Percentiles rank a stretch among this genome's conserved stretches.
These are phyloP conservation scores for Epichloe hybrida DNA, from an alignment of 2,329 filamentous ascomycete species.

Conservation along the genomic window DNA sequence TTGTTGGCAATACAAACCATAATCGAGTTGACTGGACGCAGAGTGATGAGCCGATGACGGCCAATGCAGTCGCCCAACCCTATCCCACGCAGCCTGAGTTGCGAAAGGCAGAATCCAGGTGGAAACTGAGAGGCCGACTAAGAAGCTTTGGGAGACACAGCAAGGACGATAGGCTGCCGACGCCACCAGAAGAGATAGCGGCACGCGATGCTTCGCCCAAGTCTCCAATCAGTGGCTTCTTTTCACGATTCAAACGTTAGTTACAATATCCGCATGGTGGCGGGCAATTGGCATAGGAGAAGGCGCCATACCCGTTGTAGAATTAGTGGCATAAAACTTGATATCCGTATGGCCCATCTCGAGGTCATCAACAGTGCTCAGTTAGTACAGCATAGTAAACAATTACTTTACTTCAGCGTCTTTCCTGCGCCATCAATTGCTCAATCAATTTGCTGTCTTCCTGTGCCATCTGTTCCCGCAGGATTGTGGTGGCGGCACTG, in stretches of 20 bases:
- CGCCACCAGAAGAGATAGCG: constrained; percentile 8
- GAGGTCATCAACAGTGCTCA: background rate
- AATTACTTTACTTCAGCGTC: constrained; percentile 12
- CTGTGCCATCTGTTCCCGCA: constrained; percentile 31
- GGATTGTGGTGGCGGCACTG: constrained; percentile 22
- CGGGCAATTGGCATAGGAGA: background rate
- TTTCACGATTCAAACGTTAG: constrained; percentile 31
- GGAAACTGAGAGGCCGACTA: constrained; percentile 31
- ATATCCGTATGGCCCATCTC: background rate
- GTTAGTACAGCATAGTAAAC: constrained; percentile 1
- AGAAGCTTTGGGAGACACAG: constrained; percentile 19
- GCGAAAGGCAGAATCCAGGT: constrained; percentile 34
- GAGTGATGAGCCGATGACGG: constrained; percentile 30
- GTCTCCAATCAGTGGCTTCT: constrained; percentile 25
- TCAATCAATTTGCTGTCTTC: constrained; percentile 37
- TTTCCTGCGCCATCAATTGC: constrained; percentile 33
- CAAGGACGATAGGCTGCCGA: constrained; percentile 13
- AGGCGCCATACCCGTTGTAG: constrained; percentile 1
- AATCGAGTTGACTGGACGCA: constrained; percentile 45
- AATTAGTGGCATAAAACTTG: constrained; percentile 2
- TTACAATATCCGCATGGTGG: background rate
- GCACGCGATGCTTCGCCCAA: constrained; percentile 12
- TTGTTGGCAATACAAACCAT: constrained; percentile 14
- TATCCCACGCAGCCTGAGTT: constrained; percentile 16
- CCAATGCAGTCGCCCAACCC: background rate